Evolutionary conservation across 306 rosid species (phyloP), one percentile per base, ranked within the genome.

Genomic region (Carpinus viminea): DNA sequence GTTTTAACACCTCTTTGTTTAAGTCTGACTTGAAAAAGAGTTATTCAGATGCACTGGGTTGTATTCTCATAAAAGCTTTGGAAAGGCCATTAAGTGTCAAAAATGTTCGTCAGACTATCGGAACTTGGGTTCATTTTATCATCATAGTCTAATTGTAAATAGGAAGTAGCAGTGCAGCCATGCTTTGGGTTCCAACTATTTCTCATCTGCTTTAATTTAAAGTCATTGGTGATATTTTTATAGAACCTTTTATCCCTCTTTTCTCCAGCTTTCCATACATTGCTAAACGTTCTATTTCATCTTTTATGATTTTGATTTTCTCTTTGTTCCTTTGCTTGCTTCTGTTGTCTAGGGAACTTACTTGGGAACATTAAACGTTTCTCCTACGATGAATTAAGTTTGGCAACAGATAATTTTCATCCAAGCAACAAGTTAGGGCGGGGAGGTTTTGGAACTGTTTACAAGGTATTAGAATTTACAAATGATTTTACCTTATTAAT

Each of bases 401-500:
- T 65, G 46, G 99, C 99, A 34, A 91, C 99, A 3, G 86, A 85
- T 84, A 80, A 89, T 82, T 96, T 91, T 79, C 85, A 91, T 82
- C 50, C 78, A 21, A 86, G 86, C 64, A 87, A 88, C 74, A 93
- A 87, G 91, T 79, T 96, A 52, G 99, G 99, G 81, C 85, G 89
- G 18, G 99, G 99, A 69, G 98, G 99, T 48, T 96, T 93, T 82
- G 99, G 99, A 74, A 87, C 89, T 20, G 99, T 96, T 81, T 93
- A 87, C 79, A 82, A 89, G 99, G 99, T 96, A 91, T 74, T 46
- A 46, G 51, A 47, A 53, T 26, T 70, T 60, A 43, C 72, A 50
- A 15, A 64, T 50, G 20, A 71, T 62, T 56, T 45, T 60, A 78
- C 68, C 68, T 72, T 75, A 80, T 71, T 45, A 73, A 53, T 15